Evolutionary conservation across 108 stramenopile species (phyloP).

Genomic region (Discostella stelligeroides): DNA sequence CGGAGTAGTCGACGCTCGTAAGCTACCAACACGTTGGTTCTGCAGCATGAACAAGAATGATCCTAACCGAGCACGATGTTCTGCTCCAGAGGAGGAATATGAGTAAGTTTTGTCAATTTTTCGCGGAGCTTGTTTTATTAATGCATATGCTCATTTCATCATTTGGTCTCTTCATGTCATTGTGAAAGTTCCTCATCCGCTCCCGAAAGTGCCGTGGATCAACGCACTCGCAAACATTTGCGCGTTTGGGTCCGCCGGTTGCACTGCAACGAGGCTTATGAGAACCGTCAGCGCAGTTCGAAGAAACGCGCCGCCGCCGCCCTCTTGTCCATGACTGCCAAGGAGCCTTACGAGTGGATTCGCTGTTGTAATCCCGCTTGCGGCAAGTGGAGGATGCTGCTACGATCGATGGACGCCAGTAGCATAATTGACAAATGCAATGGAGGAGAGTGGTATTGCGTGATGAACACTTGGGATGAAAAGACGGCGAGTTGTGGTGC

Average conservation of each 20-base stretch:
- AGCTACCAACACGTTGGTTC: conserved; percentile 87
- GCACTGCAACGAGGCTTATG: conserved; percentile 81
- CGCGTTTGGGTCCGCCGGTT: conserved; percentile 86
- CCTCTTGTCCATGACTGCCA: conserved; percentile 40
- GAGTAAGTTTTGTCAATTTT: too few relatives aligned
- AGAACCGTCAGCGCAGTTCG: conserved; percentile 72
- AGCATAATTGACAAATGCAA: conserved; percentile 66
- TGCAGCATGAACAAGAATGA: conserved; percentile 91
- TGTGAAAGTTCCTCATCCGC: conserved; percentile 47
- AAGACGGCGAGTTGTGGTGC: conserved; percentile 88
- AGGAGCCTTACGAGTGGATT: conserved; percentile 89
- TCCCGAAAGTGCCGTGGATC: conserved; percentile 82
- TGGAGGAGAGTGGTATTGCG: conserved; percentile 89
- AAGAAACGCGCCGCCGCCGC: conserved; percentile 60
- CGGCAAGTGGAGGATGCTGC: conserved; percentile 84
- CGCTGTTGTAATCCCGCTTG: conserved; percentile 87
- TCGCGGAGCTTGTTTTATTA: too few relatives aligned
- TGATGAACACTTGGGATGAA: conserved; percentile 94
- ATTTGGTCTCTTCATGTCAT: too few relatives aligned
- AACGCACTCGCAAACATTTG: conserved; percentile 81
- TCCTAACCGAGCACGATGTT: conserved; percentile 81
- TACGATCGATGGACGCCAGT: conserved; percentile 80
- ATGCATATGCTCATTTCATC: too few relatives aligned
- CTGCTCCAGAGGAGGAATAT: conserved; percentile 90
- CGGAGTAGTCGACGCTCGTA: conserved; percentile 85